phyloP scores from a whole-genome alignment of 2,329 filamentous ascomycete species.

The Phialocephala subalpina region DNA sequence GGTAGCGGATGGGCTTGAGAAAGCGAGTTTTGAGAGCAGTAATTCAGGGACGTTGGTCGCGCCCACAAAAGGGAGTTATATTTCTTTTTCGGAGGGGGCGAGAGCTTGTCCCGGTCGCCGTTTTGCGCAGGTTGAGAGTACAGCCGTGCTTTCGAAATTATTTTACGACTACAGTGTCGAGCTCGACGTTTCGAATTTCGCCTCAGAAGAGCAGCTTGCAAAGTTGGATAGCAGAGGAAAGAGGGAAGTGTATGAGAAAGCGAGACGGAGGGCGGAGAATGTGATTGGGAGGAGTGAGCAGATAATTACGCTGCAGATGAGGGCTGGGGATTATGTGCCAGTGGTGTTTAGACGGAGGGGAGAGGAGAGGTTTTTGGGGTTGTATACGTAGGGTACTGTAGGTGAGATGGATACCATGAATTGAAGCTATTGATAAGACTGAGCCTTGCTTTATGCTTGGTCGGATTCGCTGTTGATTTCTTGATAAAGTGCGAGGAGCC shows the following conservation, averaged over 20 bases:
- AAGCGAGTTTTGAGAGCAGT: slow-evolving; percentile 17
- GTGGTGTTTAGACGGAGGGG: slow-evolving; percentile 40
- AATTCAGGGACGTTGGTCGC: slow-evolving; percentile 33
- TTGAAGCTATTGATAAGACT: no score
- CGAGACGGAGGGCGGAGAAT: slow-evolving; percentile 29
- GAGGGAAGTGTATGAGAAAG: slow-evolving; percentile 36
- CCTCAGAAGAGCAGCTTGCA: slow-evolving; percentile 38
- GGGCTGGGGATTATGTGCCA: slow-evolving; percentile 31
- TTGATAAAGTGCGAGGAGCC: no score
- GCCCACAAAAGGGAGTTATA: slow-evolving; percentile 42
- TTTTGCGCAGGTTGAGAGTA: slow-evolving; percentile 47
- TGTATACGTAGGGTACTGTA: neutral
- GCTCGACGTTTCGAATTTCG: slow-evolving; percentile 40
- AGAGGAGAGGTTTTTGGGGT: slow-evolving; percentile 36
- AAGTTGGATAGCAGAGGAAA: slow-evolving; percentile 34
- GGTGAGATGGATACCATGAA: no score
- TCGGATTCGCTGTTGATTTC: no score
- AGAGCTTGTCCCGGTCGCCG: slow-evolving; percentile 48
- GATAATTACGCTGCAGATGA: slow-evolving; percentile 38
- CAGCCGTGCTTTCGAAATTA: slow-evolving; percentile 41
- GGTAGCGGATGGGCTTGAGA: slow-evolving; percentile 15
- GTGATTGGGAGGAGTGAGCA: slow-evolving; percentile 32
- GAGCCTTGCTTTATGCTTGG: no score
- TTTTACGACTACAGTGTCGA: slow-evolving; percentile 41
- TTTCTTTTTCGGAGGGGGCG: slow-evolving; percentile 46